Evolutionary conservation across 106 monocot genomes (phyloP), one percentile per base, ranked within the genome.

Genomic region (Ottelia alismoides): DNA sequence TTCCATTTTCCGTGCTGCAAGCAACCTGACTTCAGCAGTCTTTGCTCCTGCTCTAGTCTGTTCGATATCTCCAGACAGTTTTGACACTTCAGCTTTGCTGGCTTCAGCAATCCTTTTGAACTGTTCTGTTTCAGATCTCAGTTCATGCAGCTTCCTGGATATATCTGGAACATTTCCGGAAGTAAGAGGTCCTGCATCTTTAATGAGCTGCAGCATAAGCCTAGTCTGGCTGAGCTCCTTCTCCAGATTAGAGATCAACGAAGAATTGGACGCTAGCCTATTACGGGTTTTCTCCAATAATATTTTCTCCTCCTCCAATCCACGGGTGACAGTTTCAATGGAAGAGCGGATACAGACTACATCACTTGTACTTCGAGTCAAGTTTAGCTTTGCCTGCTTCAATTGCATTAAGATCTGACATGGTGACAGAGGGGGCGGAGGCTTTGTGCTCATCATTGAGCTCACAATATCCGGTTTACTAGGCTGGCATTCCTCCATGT

Each of bases 1-100:
- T 82, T 85, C 81, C 81, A 84, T 70, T 65, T 85, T 85, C 60
- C 68, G 80, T 14, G 90, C 81, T 31, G 90, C 90, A 53, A 71
- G 52, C 23, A 32, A 77, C 27, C 80, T 59, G 21, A 78, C 66
- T 47, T 85, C 81, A 30, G 70, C 78, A 23, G 78, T 72, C 56
- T 68, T 85, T 51, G 71, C 71, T 24, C 62, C 65, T 20, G 59
- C 54, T 45, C 78, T 75, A 25, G 49, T 70, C 51, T 70, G 70
- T 20, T 85, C 78, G 64, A 85, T 82, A 45, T 78, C 91, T 14
- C 52, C 49, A 3, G 57, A 55, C 43, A 82, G 20, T 51, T 62
- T 73, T 11, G 30, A 47, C 56, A 85, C 67, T 47, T 92, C 85
- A 29, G 75, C 61, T 52, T 65, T 70, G 12, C 72, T 66, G 28